Evolutionary conservation across 2,329 filamentous ascomycete species (phyloP), one percentile per base, ranked within the genome.

Genomic region (Sarocladium strictum): DNA sequence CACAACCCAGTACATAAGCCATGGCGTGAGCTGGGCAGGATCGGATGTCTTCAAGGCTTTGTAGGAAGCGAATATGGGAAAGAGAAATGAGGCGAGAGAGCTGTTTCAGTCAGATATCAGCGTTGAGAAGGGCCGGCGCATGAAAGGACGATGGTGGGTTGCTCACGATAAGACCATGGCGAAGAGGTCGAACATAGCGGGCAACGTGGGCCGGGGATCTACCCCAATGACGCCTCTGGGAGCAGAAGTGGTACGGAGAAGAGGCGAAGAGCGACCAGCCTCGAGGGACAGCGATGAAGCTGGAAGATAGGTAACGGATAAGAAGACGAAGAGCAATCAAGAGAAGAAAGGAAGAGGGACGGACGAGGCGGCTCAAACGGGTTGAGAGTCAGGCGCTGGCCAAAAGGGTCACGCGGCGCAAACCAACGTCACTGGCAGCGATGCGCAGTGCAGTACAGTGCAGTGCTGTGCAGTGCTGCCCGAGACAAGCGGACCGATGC

Each of bases 1-100:
- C 23, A 96, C 90, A 57, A 96, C 90, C 88, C 93, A 99, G 80
- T 97, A 99, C 88, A 97, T 97, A 61, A 97, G 83, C 94, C 94
- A 99, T 85, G 93, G 93, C 59, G 90, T 90, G 57, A 97, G 80
- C 67, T 95, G 85, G 35, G 90, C 86, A 2, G 92, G 91, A 70
- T 97, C 90, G 53, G 88, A 87, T 15, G 90, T 92, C 74, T 94
- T 93, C 66, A 99, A 87, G 50, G 94, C 93, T 78, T 97, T 97
- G 81, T 97, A 97, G 60, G 93, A 96, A 61, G 93, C 92, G 74
- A 96, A 97, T 59, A 97, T 84, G 53, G 94, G 94, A 69, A 97
- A 95, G 67, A 97, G 84, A 67, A 96, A 91, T 55, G 92, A 95
- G 56, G 89, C 85, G 68, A 93, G 72, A 59, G 90, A 93, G 67